These are phyloP conservation scores for Nicotiana rustica DNA, from an alignment of 305 asterid genomes.

Conservation along the genomic window DNA sequence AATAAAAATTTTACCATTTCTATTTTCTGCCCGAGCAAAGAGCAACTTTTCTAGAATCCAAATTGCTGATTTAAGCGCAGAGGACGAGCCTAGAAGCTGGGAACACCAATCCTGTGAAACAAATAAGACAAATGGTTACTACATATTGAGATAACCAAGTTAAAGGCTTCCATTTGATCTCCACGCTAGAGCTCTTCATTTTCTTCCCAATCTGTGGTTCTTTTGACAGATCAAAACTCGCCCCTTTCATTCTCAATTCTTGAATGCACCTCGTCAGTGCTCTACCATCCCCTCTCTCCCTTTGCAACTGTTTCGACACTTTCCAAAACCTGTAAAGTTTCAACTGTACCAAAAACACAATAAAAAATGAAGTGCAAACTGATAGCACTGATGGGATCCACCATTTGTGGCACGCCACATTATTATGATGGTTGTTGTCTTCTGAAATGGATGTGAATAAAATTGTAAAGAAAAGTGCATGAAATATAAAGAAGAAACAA, in stretches of 20 bases:
- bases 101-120: conserved; percentile 64
- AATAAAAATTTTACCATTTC: too few relatives aligned
- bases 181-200: conserved; percentile 98
- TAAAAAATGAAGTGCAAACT: conserved; percentile 51
- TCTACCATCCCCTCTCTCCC: conserved; percentile 72
- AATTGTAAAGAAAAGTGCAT: conserved; percentile 67
- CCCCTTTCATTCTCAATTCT: conserved; percentile 96
- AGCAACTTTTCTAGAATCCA: neutral
- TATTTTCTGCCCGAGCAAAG: neutral
- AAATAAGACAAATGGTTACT: conserved; percentile 61
- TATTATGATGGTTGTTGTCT: conserved; percentile 5
- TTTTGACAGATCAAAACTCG: conserved; percentile 77
- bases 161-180: conserved; percentile 88
- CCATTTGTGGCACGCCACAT: conserved; percentile 57
- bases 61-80: conserved; percentile 48
- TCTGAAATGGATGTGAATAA: conserved; percentile 60
- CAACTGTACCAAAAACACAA: conserved; percentile 66
- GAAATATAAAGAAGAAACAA: conserved; percentile 77
- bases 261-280: conserved; percentile 73
- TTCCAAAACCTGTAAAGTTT: conserved; percentile 86
- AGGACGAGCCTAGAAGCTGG: conserved; percentile 75
- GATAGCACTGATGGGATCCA: conserved; percentile 75
- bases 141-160: conserved; percentile 71
- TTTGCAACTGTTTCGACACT: conserved; percentile 68
- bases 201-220: conserved; percentile 84